phyloP scores from a whole-genome alignment of 2,329 filamentous ascomycete species.

The Macrophomina phaseolina region DNA sequence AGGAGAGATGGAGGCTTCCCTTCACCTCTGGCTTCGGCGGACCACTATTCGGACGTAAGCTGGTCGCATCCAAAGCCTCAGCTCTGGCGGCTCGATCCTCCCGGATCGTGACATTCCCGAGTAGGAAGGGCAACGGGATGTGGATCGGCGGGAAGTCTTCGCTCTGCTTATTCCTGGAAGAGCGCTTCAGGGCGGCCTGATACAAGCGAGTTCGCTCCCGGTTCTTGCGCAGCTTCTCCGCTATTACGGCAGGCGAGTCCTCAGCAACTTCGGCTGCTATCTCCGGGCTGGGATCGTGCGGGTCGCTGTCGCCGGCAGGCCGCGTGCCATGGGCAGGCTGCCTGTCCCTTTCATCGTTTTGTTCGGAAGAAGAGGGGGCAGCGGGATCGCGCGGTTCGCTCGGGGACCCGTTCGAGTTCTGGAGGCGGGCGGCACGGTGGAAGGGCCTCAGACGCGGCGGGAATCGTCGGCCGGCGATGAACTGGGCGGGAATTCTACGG shows the following conservation, averaged over 20 bases:
- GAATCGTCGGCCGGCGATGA: slow-evolving; percentile 45
- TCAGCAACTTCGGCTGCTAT: slow-evolving; percentile 33
- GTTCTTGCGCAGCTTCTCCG: slow-evolving; percentile 44
- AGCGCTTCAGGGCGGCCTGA: slow-evolving; percentile 41
- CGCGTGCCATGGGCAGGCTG: slow-evolving; percentile 11
- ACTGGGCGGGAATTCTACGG: slow-evolving; percentile 45
- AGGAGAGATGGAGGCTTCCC: slow-evolving; percentile 1
- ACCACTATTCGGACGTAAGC: not conserved
- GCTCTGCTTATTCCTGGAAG: slow-evolving; percentile 40
- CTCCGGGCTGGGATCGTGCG: slow-evolving; percentile 34
- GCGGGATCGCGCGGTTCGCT: slow-evolving; percentile 32
- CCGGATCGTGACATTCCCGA: slow-evolving; percentile 55
- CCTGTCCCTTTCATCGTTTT: not conserved
- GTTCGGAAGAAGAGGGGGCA: not conserved
- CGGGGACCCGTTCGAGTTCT: slow-evolving; percentile 32
- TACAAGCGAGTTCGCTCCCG: slow-evolving; percentile 42
- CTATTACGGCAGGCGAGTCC: slow-evolving; percentile 37
- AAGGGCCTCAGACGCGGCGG: slow-evolving; percentile 41
- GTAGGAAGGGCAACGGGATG: slow-evolving; percentile 64
- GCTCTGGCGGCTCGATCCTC: slow-evolving; percentile 35
- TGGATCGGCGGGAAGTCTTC: slow-evolving; percentile 48
- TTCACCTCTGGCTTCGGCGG: slow-evolving; percentile 26
- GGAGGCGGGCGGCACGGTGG: slow-evolving; percentile 39
- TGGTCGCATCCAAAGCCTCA: no score
- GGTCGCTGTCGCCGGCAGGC: slow-evolving; percentile 26